Conservation (phyloP, 2,329 filamentous ascomycete genomes). For the Phialophora tarda region DNA sequence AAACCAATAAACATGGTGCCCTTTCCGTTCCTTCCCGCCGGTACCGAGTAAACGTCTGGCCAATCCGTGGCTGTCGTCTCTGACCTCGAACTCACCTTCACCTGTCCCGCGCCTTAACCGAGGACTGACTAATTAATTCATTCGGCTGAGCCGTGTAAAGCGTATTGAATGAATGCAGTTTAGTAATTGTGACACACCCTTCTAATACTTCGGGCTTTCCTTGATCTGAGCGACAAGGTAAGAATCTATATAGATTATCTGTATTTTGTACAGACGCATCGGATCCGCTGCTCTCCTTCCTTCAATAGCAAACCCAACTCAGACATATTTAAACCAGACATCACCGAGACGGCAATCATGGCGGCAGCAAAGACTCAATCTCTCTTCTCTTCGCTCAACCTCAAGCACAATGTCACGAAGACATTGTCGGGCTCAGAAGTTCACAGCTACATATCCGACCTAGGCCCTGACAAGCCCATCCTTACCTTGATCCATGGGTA, state of each 20-base stretch:
- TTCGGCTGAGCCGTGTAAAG: neutral
- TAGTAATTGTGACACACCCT: neutral
- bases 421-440: conserved; percentile 36
- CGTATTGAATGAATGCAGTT: neutral
- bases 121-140: neutral
- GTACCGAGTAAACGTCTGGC: neutral
- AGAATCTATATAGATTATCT: neutral
- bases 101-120: neutral
- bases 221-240: neutral
- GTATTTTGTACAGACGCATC: neutral
- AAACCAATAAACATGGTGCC: neutral
- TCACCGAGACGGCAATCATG: conserved; percentile 15
- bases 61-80: neutral
- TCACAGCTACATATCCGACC: conserved; percentile 36
- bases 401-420: conserved; percentile 35
- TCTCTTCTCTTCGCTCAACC: conserved; percentile 24
- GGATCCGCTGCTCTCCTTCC: neutral
- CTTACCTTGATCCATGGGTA: conserved; percentile 40
- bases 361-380: conserved; percentile 28
- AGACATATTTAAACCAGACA: neutral
- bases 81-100: neutral
- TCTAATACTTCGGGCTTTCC: neutral
- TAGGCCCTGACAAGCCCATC: conserved; percentile 34
- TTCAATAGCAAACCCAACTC: neutral
- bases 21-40: neutral